Percentiles rank a stretch among this genome's conserved stretches.
These are phyloP conservation scores for Biscutella laevigata DNA, from an alignment of 441 rosid genomes.

Conservation along the genomic window DNA sequence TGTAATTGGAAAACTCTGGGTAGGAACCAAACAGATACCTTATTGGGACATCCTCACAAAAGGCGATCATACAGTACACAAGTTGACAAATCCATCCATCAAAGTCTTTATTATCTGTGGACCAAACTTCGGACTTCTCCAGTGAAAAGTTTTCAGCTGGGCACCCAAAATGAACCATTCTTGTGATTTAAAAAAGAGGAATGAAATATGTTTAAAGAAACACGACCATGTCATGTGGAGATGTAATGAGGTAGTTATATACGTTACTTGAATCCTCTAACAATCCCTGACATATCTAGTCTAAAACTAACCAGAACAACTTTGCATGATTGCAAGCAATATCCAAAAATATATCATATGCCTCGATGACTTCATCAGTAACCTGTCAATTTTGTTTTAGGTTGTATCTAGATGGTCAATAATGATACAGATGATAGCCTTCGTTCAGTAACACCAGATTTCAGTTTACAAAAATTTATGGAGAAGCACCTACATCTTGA, in stretches of 20 bases:
- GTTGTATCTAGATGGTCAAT: constrained; percentile 8
- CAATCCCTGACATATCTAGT: background rate
- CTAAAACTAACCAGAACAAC: background rate
- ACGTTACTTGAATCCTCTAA: background rate
- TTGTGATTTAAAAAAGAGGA: constrained; percentile 14
- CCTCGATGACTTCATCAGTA: constrained; percentile 10
- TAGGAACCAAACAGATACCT: constrained; percentile 38
- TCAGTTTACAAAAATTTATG: constrained; percentile 9
- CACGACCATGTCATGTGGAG: constrained; percentile 6
- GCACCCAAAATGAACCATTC: constrained; percentile 17
- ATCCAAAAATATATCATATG: background rate
- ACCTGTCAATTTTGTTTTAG: background rate
- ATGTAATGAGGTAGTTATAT: background rate
- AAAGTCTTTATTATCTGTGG: constrained; percentile 66
- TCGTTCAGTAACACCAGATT: background rate
- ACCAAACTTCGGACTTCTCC: constrained; percentile 71
- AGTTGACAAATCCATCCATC: constrained; percentile 89
- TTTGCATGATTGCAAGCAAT: constrained; percentile 7
- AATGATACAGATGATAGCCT: background rate
- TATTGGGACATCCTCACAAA: constrained; percentile 67
- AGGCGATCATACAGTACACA: constrained; percentile 63
- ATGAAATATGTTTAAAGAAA: background rate
- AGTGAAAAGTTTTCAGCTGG: constrained; percentile 57
- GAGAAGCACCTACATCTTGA: background rate
- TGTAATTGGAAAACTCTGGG: background rate